Base-by-base conservation (phyloP, 1,284 basidiomycete species). In the Melampsora larici-populina region DNA sequence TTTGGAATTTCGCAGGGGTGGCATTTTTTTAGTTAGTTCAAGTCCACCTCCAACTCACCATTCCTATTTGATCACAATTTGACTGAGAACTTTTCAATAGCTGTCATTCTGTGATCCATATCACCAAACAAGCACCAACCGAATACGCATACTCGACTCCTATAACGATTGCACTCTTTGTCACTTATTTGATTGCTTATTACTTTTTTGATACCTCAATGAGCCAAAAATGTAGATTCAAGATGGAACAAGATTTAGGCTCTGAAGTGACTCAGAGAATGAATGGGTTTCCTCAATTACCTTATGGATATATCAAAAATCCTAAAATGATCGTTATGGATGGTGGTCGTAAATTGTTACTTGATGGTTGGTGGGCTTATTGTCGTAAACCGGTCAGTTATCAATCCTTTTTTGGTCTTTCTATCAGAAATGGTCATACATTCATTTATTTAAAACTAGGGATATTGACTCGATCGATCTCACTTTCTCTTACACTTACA, bases 151-250 rank as follows among this genome's bases (percentile, higher is more conserved):
- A 96, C 87, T 90, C 92, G 13, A 91, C 90, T 1, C 86, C 87
- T 8, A 88, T 87, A 6, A 92, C 94, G 81, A 85, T 93, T 75
- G 81, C 89, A 55, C 86, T 94, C 62, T 94, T 89, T 82, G 84
- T 87, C 31, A 90, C 89, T n/a, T 88, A 97, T 64, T 86, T 94
- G 46, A 89, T 88, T 5, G 91, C 92, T 5, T 96, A 97, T 86
- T 94, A 88, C 83, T 86, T 95, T 4, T 98, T 93, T 87, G 96
- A 99, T 83, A 91, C 92, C 17, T 88, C 93, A 9, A 97, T 97
- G 93, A 90, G 94, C 2, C 96, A 99, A 83, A 99, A 99, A 86
- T 95, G 93, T 80, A 90, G 91, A 80, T 98, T 98, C 89, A 96
- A 97, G 84, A 96, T 97, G 91, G 91, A 97, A 84, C 91, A 92